These are phyloP conservation scores for Porpolomopsis calyptriformis DNA, from an alignment of 768 basidiomycete genomes.

Conservation along the genomic window DNA sequence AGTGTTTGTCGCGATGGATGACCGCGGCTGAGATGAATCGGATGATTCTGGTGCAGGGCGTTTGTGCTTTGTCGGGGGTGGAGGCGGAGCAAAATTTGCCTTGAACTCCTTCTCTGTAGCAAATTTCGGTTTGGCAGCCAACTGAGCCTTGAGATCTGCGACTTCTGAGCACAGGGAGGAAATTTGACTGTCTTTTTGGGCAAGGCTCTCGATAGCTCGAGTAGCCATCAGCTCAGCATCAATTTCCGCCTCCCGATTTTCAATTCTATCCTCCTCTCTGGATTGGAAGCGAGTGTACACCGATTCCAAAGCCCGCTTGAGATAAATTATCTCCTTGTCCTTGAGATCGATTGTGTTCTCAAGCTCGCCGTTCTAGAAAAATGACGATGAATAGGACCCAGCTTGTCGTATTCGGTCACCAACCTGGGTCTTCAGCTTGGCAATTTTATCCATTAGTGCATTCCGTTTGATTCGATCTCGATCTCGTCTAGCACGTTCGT, in stretches of 20 bases:
- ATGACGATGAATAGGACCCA: slow-evolving; percentile 1
- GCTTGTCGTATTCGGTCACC: slow-evolving; percentile 9
- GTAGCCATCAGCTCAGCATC: slow-evolving; percentile 62
- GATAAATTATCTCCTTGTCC: slow-evolving; percentile 64
- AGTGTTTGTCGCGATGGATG: slow-evolving; percentile 4
- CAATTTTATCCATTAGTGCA: slow-evolving; percentile 61
- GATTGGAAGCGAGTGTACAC: slow-evolving; percentile 72
- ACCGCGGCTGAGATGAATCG: slow-evolving; percentile 12
- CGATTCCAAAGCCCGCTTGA: slow-evolving; percentile 81
- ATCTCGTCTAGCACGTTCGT: slow-evolving; percentile 64
- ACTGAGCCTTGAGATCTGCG: slow-evolving; percentile 37
- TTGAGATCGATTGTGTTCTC: slow-evolving; percentile 38
- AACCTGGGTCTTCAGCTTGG: slow-evolving; percentile 61
- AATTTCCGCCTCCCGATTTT: slow-evolving; percentile 35
- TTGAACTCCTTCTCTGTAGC: slow-evolving; percentile 64
- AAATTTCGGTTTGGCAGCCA: slow-evolving; percentile 37
- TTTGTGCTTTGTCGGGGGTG: slow-evolving; percentile 36
- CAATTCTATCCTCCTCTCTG: slow-evolving; percentile 41
- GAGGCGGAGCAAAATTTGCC: slow-evolving; percentile 50
- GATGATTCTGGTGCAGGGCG: slow-evolving; percentile 12
- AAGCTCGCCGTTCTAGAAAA: slow-evolving; percentile 42
- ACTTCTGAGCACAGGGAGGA: slow-evolving; percentile 39
- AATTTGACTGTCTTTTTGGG: slow-evolving; percentile 61
- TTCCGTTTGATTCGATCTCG: slow-evolving; percentile 68
- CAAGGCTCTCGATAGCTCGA: slow-evolving; percentile 59